Percentiles rank a stretch among this genome's conserved stretches.
Evolutionary conservation across 495 filamentous ascomycete species (phyloP).

Genomic region (Penicillium ochrochloron): DNA sequence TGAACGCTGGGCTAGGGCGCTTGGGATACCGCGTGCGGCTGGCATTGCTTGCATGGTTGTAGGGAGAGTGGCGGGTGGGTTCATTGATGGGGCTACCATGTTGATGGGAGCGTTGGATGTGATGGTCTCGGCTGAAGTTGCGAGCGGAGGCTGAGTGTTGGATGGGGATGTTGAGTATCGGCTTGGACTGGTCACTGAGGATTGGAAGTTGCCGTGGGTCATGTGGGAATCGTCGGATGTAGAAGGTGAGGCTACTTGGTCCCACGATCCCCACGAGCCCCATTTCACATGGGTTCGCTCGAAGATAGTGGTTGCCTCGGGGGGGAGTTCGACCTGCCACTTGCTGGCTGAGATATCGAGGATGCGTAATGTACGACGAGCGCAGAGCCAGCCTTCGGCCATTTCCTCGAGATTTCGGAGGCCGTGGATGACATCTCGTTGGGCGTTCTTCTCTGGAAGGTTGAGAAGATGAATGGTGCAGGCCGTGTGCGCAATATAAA

Average conservation of each 20-base stretch:
- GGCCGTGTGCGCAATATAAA: constrained; percentile 92
- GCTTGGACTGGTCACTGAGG: constrained; percentile 22
- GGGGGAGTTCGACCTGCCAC: constrained; percentile 86
- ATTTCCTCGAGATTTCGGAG: constrained; percentile 96
- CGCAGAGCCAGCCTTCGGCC: constrained; percentile 91
- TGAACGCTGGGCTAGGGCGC: constrained; percentile 22
- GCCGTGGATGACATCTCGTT: constrained; percentile 85
- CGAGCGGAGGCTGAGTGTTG: constrained; percentile 10
- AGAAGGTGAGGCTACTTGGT: constrained; percentile 44
- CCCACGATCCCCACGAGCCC: constrained; percentile 53
- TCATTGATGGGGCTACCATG: constrained; percentile 16
- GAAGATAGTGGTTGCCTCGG: constrained; percentile 77
- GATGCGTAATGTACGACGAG: constrained; percentile 81
- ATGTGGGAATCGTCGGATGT: constrained; percentile 38
- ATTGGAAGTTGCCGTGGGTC: constrained; percentile 18
- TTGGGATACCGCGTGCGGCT: constrained; percentile 24
- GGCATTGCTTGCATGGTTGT: constrained; percentile 32
- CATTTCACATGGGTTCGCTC: constrained; percentile 65
- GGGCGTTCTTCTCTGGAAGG: constrained; percentile 85
- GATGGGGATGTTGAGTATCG: constrained; percentile 30
- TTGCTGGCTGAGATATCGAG: constrained; percentile 82
- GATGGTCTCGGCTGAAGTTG: constrained; percentile 22
- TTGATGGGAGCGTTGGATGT: constrained; percentile 17
- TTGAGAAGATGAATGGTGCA: constrained; percentile 95
- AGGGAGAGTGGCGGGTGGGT: constrained; percentile 14